These are phyloP conservation scores for Marchantia paleacea DNA, from an alignment of 225 moss, liverwort and hornwort genomes.

Conservation along the genomic window DNA sequence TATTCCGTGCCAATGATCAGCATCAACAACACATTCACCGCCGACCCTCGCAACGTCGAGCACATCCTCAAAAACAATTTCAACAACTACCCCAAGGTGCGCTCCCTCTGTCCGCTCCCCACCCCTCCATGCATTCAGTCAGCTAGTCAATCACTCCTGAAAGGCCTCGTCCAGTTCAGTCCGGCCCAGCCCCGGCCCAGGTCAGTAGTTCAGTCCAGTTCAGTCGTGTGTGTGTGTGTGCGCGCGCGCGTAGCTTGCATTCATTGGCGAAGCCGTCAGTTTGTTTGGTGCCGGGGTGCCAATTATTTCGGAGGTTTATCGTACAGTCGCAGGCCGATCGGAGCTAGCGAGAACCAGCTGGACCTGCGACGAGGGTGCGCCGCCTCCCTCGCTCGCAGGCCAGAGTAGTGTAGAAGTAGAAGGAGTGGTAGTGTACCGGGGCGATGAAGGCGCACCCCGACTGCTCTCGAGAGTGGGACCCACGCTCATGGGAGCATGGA, in stretches of 20 bases:
- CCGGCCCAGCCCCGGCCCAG: no score
- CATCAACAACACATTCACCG: conserved; percentile 41
- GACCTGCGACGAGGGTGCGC: not conserved
- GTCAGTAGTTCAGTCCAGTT: no score
- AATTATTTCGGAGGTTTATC: no score
- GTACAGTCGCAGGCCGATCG: not conserved
- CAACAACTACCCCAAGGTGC: conserved; percentile 49
- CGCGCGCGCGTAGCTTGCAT: no score
- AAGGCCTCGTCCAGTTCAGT: no score
- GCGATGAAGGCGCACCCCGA: no score
- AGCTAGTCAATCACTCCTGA: no score
- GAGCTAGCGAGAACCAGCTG: not conserved
- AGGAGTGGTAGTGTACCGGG: no score
- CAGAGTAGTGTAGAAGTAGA: no score
- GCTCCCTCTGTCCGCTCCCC: not conserved
- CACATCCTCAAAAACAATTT: conserved; percentile 52
- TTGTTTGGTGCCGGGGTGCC: no score
- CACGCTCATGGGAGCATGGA: not conserved
- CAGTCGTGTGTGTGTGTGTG: no score
- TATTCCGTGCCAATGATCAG: conserved; percentile 36
- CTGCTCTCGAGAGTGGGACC: not conserved
- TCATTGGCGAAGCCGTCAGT: no score
- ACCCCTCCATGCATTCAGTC: not conserved
- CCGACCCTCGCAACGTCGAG: conserved; percentile 42
- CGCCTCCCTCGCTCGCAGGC: not conserved